phyloP scores from a whole-genome alignment of 2,329 filamentous ascomycete species.

The Monosporascus cannonballus region DNA sequence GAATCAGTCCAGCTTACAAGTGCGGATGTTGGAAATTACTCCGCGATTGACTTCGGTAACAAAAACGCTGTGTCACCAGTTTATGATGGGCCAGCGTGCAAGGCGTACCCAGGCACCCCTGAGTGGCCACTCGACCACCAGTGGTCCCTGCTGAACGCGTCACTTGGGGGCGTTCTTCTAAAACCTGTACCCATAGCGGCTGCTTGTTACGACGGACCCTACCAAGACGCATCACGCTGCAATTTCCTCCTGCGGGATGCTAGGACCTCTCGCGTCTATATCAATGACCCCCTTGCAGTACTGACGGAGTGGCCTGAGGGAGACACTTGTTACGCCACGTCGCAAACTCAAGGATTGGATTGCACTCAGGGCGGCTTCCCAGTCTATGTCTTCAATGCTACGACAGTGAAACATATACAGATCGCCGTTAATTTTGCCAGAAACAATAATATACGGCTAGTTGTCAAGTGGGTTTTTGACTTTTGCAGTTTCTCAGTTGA shows the following conservation, averaged over 20 bases:
- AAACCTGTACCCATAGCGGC: conserved; percentile 25
- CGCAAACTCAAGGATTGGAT: conserved; percentile 11
- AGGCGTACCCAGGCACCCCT: conserved; percentile 20
- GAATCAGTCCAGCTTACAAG: conserved; percentile 23
- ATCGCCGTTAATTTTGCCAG: conserved; percentile 35
- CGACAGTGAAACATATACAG: conserved; percentile 31
- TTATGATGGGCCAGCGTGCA: conserved; percentile 21
- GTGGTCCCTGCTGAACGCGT: conserved; percentile 24
- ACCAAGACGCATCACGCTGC: conserved; percentile 22
- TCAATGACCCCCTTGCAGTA: conserved; percentile 26
- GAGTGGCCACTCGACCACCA: conserved; percentile 24
- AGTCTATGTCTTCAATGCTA: conserved; percentile 32
- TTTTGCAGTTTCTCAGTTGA: no score
- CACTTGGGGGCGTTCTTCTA: conserved; percentile 25
- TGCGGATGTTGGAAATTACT: conserved; percentile 25
- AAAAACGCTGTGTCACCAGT: conserved; percentile 14
- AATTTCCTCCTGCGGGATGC: conserved; percentile 23
- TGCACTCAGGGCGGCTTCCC: conserved; percentile 33
- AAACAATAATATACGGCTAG: conserved; percentile 30
- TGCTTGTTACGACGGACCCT: conserved; percentile 25
- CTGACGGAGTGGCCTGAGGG: conserved; percentile 29
- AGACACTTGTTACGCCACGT: conserved; percentile 27
- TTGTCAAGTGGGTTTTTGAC: conserved; percentile 27
- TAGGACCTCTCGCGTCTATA: conserved; percentile 23
- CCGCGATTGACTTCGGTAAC: conserved; percentile 22